Base-by-base conservation (phyloP, 2,329 filamentous ascomycete genomes). In the Ceratocystis colombiana region DNA sequence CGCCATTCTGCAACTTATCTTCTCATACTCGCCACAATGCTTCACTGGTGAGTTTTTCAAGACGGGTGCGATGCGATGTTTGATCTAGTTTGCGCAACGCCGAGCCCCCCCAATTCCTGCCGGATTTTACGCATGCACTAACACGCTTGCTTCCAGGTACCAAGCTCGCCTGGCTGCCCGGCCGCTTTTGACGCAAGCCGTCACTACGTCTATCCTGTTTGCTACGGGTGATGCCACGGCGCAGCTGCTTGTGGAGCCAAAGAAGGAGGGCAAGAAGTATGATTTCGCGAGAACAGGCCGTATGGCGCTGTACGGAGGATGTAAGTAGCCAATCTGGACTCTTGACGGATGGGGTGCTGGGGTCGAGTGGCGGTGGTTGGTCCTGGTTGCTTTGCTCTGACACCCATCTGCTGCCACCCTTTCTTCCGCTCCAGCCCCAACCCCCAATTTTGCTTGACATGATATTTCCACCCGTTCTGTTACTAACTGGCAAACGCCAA, bases 201-300 rank as follows among this genome's bases (percentile, higher is more conserved):
- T 96, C 72, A 96, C 91, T 66, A 96, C 93, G 48, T 88, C 90
- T 62, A 83, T 97, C 68, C 86, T 99, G 69, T 99, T 97, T 75
- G 92, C 88, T 67, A 89, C 91, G 15, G 94, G 94, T 72, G 94
- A 99, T 78, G 81, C 88, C 68, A 86, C 95, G 70, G 90, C 94
- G 46, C 94, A 99, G 77, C 93, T 97, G 77, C 80, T 85, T 45
- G 89, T 99, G 68, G 93, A 97, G 78, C 87, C 85, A 75, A 86
- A 82, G 72, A 92, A 91, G 20, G 77, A 87, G 71, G 88, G 88
- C 70, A 65, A 68, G 59, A 65, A 44, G 44, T 93, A 99, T 75
- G 88, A 93, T 72, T 71, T 85, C 46, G 77, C 78, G 33, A 84
- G 89, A 64, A 92, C 89, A 37, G 86, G 81, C 10, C 86, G 89